Evolutionary conservation across 768 basidiomycete species (phyloP), one percentile per base, ranked within the genome.

Genomic region (Roridomyces roridus): DNA sequence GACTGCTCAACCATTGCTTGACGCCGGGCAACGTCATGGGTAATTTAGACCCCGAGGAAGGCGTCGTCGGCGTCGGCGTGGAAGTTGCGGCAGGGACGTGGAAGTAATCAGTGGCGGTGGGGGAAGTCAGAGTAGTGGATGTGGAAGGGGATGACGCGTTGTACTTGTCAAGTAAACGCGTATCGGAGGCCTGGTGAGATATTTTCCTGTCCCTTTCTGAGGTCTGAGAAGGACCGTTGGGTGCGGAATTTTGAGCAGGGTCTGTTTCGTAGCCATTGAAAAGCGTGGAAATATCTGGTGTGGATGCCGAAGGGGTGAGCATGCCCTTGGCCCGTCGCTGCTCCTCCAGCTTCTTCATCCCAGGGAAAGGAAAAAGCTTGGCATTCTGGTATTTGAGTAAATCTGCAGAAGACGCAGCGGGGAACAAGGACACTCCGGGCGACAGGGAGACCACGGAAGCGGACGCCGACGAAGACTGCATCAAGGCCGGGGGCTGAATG

Each of bases 341-440:
- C 67, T 91, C 87, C 68, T 91, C 91, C 34, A 94, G 77, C 64
- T 84, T 83, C 66, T 87, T 82, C 71, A 94, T 88, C 34, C 92
- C 93, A 23, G 92, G 93, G 81, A 96, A 95, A 1, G 95, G 93
- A 72, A 89, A 91, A 31, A 97, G 78, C 69, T 98, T 98, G 25
- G 84, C 76, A 62, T 86, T 84, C 60, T 85, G 85, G 72, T 90
- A 96, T 72, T 81, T 91, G 25, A 80, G 78, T 68, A 87, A 72
- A 72, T 93, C 92, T 26, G 83, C 82, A 14, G 85, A 80, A 24
- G 89, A 87, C 11, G 86, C 82, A 17, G 86, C 82, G 36, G 93
- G 93, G 34, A 94, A 84, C n/a, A 91, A 89, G 8, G 92, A 94
- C 11, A 83, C 80, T 34, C 82, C 84, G 41, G 86, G 81, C 12